Evolutionary conservation across 257 asterid genomes (phyloP), one percentile per base, ranked within the genome.

Genomic region (Nicotiana otophora): DNA sequence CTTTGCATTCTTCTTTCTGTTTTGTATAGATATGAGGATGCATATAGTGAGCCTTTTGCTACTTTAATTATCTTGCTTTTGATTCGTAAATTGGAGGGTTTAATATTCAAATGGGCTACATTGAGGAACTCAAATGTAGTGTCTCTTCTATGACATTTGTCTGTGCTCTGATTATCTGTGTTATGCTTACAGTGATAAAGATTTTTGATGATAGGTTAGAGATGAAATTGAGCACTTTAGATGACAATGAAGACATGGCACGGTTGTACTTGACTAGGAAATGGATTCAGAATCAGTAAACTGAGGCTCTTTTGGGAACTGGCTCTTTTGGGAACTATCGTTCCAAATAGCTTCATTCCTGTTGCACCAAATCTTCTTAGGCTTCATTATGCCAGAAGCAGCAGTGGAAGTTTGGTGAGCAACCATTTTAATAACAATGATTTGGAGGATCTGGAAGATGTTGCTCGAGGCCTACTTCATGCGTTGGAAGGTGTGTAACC

Each of bases 211-310:
- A 69, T 84, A 31, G 55, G 55, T 48, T 48, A 7, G 55, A 86
- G 99, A 95, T 87, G 98, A 93, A 89, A 88, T 95, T 16, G 98
- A 95, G 86, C 99, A 93, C 85, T 81, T 89, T 95, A 78, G 98
- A 95, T 78, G 99, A 95, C 81, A 90, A 92, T 51, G 99, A 93
- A 88, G 99, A 95, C 78, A 95, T 93, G 99, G 95, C 92, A 66
- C 97, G 93, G 63, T 87, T 95, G 63, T 92, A 95, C 88, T 85
- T 94, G 65, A 92, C 96, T 17, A 87, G 98, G 88, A 95, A 92
- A 86, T 91, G 96, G 98, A 88, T 90, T 80, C 94, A 90, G 36
- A 88, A 85, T 83, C 97, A 94, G 84, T 97, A 95, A 86, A 78
- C 84, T 58, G 98, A 91, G 88, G 91, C 90, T 53, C 66, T 87